Evolutionary conservation across 2,329 filamentous ascomycete genomes (phyloP).

Genomic region (Fusarium pininemorale): DNA sequence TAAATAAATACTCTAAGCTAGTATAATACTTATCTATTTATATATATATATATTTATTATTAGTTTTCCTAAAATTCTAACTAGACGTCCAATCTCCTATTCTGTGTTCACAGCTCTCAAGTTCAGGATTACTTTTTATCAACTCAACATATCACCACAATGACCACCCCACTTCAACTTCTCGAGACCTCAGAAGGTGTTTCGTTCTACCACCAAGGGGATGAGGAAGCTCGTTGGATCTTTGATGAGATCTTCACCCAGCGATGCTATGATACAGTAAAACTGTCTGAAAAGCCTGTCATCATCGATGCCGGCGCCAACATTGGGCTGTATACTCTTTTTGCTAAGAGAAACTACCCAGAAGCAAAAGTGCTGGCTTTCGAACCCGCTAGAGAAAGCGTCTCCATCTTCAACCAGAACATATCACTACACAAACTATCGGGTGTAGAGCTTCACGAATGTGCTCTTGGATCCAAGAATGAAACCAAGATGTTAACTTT

Average conservation of each 20-base stretch:
- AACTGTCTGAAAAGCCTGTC: background rate
- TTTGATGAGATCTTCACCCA: background rate
- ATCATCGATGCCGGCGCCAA: background rate
- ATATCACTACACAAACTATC: background rate
- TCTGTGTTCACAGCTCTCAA: background rate
- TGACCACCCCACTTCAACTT: background rate
- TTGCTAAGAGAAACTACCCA: background rate
- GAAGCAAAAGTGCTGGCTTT: background rate
- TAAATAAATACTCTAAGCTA: no score
- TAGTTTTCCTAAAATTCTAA: background rate
- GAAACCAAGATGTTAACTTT: background rate
- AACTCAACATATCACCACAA: background rate
- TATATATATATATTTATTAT: background rate
- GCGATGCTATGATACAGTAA: background rate
- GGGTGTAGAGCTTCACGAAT: background rate
- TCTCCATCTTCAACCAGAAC: background rate
- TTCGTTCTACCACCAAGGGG: background rate
- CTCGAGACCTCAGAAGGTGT: background rate
- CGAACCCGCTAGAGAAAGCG: background rate
- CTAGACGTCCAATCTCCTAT: accelerated
- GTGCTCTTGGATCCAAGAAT: background rate
- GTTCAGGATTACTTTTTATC: background rate
- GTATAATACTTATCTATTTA: no score
- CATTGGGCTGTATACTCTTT: background rate
- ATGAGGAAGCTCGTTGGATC: background rate